phyloP scores from a whole-genome alignment of 1,284 basidiomycete genomes.

The Ganoderma lingzhi region DNA sequence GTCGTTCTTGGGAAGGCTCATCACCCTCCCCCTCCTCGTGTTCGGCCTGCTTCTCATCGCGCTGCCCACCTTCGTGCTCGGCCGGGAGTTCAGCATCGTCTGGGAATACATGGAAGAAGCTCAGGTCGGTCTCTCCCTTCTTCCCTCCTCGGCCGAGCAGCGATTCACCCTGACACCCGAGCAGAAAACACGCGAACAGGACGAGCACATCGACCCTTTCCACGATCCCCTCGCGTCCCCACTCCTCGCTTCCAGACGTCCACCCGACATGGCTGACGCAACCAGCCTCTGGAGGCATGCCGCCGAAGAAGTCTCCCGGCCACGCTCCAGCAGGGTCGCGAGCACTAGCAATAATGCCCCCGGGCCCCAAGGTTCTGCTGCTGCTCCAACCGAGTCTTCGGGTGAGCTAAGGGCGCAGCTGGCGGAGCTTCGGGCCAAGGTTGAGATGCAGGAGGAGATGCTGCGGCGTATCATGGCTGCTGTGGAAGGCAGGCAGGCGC shows the following conservation, averaged over 20 bases:
- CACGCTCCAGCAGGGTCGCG: conserved; percentile 29
- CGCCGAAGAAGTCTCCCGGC: conserved; percentile 33
- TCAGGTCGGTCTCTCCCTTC: conserved; percentile 43
- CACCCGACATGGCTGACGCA: conserved; percentile 24
- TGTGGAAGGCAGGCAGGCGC: conserved; percentile 41
- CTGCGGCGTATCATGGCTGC: conserved; percentile 52
- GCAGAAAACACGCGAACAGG: conserved; percentile 23
- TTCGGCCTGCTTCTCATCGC: conserved; percentile 90
- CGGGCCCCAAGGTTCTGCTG: neutral
- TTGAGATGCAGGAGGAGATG: conserved; percentile 64
- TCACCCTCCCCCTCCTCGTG: conserved; percentile 85
- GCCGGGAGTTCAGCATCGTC: conserved; percentile 87
- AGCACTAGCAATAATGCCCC: conserved; percentile 14
- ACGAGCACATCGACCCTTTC: conserved; percentile 28
- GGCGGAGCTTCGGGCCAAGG: conserved; percentile 55
- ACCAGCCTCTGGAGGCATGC: conserved; percentile 35
- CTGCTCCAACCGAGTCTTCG: conserved; percentile 5
- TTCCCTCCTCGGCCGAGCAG: conserved; percentile 7
- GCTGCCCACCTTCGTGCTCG: conserved; percentile 88
- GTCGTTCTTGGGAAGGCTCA: conserved; percentile 81
- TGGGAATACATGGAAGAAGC: conserved; percentile 82
- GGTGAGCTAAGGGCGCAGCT: conserved; percentile 68
- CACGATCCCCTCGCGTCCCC: conserved; percentile 35
- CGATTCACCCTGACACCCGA: conserved; percentile 14
- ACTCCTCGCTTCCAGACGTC: conserved; percentile 29